Evolutionary conservation across 2,329 filamentous ascomycete genomes (phyloP), one percentile per base, ranked within the genome.

Genomic region (Paraconiothyrium sp.): DNA sequence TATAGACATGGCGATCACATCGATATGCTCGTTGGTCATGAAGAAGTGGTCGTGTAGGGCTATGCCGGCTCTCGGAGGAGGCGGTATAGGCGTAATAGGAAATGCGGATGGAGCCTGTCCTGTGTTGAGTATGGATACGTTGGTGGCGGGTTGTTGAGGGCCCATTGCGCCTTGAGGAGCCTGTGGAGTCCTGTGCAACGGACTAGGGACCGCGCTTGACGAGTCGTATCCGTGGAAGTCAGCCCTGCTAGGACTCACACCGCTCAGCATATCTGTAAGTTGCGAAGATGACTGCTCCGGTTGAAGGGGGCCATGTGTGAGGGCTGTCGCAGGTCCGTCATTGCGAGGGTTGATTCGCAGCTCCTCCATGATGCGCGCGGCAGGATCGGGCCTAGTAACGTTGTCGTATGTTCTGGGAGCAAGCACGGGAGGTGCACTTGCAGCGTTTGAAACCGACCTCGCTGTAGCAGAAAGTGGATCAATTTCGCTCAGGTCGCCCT

Each of bases 1-100:
- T 0, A 69, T 66, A 7, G 67, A 73, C 46, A 72, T 69, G 39
- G 67, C 73, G 1, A 74, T 64, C 7, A 74, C 68, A 41, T 78
- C 76, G 22, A 79, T 71, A 63, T 79, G 77, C 52, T 74, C 70
- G 52, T 78, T 76, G 9, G 70, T 71, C 69, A 76, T 75, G 61
- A 65, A 72, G 65, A 79, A 78, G 58, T 77, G 75, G n/a, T 73
- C 71, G 5, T 70, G 66, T 16, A 70, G 65, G 8, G 54, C 60
- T 16, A 56, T 52, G 63, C 69, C 22, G 63, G 65, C 39, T 39
- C 10, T 54, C 24, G 27, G 51, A 24, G 51, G 51, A 20, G 32
- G 50, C 35, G 35, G 34, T 7, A 44, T 24, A n/a, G 22, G 24
- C 27, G 11, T 41, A 14, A 4, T 39, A 24, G 56, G 47, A 34